Evolutionary conservation across 1,284 basidiomycete species (phyloP).

Genomic region (Cryptococcus floricola): DNA sequence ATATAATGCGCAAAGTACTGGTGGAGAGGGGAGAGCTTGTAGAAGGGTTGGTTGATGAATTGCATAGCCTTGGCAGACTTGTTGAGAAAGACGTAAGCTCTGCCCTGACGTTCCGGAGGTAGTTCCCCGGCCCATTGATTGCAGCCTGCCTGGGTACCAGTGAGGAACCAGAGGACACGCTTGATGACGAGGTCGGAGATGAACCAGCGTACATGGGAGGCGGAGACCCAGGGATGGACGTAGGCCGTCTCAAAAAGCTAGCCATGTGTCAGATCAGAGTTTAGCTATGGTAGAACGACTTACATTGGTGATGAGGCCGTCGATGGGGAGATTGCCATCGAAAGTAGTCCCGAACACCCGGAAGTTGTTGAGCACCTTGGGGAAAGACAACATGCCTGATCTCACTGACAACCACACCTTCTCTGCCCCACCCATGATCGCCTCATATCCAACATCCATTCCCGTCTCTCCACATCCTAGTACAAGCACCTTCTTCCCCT

Average conservation of each 20-base stretch:
- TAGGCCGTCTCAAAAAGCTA: slow-evolving; percentile 43
- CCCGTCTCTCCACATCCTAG: slow-evolving; percentile 64
- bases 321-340: slow-evolving; percentile 58
- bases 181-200: slow-evolving; percentile 64
- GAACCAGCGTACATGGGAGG: slow-evolving; percentile 61
- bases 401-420: slow-evolving; percentile 59
- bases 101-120: slow-evolving; percentile 58
- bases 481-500: slow-evolving; percentile 56
- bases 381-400: slow-evolving; percentile 58
- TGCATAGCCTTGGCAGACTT: slow-evolving; percentile 56
- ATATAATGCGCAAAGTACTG: slow-evolving; percentile 57
- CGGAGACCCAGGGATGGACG: slow-evolving; percentile 57
- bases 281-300: neutral
- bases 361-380: slow-evolving; percentile 64
- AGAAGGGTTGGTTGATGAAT: slow-evolving; percentile 60
- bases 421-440: slow-evolving; percentile 57
- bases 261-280: neutral
- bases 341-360: slow-evolving; percentile 56
- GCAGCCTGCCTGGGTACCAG: slow-evolving; percentile 61
- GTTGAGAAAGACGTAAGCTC: slow-evolving; percentile 53
- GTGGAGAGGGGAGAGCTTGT: slow-evolving; percentile 52
- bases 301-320: slow-evolving; percentile 47
- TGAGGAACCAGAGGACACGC: slow-evolving; percentile 60
- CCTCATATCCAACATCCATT: slow-evolving; percentile 59
- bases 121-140: slow-evolving; percentile 67